Percentiles rank a stretch among this genome's conserved stretches.
These are phyloP conservation scores for Acanthamoeba culbertsoni DNA, from an alignment of 208 protist genomes.

Conservation along the genomic window DNA sequence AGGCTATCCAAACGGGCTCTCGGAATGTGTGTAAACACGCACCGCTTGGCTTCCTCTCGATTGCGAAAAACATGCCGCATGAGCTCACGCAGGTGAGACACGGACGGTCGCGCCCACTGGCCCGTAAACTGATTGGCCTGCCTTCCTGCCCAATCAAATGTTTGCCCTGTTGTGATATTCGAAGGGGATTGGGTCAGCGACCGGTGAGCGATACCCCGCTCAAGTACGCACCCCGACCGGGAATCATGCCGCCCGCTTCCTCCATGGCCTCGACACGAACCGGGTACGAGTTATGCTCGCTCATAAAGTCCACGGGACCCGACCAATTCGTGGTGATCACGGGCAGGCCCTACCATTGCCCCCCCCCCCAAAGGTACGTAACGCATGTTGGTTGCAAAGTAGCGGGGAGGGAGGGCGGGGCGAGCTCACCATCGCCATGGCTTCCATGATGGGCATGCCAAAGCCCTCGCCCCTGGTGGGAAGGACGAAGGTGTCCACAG, in stretches of 20 bases:
- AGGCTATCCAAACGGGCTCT: background rate
- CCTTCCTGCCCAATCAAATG: background rate
- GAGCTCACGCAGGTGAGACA: conserved; percentile 32
- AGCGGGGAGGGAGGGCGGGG: background rate
- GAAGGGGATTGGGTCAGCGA: background rate
- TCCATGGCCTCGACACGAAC: conserved; percentile 54
- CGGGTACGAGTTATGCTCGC: conserved; percentile 58
- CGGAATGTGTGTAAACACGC: background rate
- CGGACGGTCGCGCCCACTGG: conserved; percentile 35
- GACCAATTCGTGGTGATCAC: conserved; percentile 79
- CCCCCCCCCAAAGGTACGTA: too few species aligned
- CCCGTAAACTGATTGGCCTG: background rate
- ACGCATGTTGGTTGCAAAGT: too few species aligned
- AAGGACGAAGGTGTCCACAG: conserved; percentile 87
- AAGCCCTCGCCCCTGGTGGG: conserved; percentile 87
- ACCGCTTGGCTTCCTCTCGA: conserved; percentile 50
- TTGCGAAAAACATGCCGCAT: conserved; percentile 44
- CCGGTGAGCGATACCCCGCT: background rate
- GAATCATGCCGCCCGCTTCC: background rate
- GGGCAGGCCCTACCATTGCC: conserved; percentile 70
- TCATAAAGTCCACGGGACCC: conserved; percentile 78
- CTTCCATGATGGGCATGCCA: conserved; percentile 82
- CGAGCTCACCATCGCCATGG: conserved; percentile 77
- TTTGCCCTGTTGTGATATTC: background rate
- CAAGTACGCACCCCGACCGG: background rate